A percentile compares a stretch with the other conserved stretches of the same genome.
Evolutionary conservation across 1,284 basidiomycete species (phyloP).

Genomic region (Boletus sp.): DNA sequence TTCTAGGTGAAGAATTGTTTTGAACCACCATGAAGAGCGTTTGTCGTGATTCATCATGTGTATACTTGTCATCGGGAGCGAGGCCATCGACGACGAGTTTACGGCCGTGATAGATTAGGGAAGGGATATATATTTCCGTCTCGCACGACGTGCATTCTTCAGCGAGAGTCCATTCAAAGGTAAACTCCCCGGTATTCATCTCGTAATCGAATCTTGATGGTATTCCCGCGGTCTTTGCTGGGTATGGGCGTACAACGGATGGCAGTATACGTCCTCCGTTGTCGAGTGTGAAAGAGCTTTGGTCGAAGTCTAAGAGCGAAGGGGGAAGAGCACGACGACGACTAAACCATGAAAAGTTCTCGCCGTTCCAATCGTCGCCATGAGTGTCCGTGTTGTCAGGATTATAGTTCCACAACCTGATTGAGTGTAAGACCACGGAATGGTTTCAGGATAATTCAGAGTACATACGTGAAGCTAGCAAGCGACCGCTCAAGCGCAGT

Average conservation of each 20-base stretch:
- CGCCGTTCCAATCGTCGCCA: slow-evolving; percentile 94
- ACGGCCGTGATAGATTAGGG: slow-evolving; percentile 52
- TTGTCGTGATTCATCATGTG: slow-evolving; percentile 58
- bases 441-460: not conserved
- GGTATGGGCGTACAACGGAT: slow-evolving; percentile 75
- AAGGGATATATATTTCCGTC: slow-evolving; percentile 81
- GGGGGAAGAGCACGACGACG: slow-evolving; percentile 50
- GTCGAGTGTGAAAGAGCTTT: slow-evolving; percentile 64
- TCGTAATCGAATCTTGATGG: slow-evolving; percentile 68
- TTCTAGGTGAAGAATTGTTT: slow-evolving; percentile 40
- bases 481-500: slow-evolving; percentile 70
- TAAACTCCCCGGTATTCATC: slow-evolving; percentile 60
- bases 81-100: slow-evolving; percentile 57
- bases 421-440: not conserved
- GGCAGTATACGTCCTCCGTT: slow-evolving; percentile 77
- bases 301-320: slow-evolving; percentile 49
- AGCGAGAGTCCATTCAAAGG: slow-evolving; percentile 52
- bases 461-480: slow-evolving; percentile 76
- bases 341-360: slow-evolving; percentile 94
- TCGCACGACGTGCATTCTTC: slow-evolving; percentile 45
- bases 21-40: slow-evolving; percentile 61
- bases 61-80: slow-evolving; percentile 41
- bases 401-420: slow-evolving; percentile 93
- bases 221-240: slow-evolving; percentile 74
- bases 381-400: slow-evolving; percentile 73